phyloP scores from a whole-genome alignment of 2,329 filamentous ascomycete genomes.

The Aspergillus eucalypticola region DNA sequence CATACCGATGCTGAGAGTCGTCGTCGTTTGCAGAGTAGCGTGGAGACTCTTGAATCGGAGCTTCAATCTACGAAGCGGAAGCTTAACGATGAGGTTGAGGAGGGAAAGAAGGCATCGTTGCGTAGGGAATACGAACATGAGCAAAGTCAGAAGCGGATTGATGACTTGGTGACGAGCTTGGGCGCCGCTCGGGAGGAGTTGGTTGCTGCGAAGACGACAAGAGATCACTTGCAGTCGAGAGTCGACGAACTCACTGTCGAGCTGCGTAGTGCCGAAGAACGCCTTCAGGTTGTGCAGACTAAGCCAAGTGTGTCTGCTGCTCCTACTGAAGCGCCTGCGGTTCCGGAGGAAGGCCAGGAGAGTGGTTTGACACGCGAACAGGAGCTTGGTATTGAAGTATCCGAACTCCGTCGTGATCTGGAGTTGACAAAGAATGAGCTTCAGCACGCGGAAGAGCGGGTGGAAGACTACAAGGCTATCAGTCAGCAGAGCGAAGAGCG shows the following conservation, averaged over 20 bases:
- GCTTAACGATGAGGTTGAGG: slow-evolving; percentile 78
- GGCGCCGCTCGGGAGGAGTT: slow-evolving; percentile 83
- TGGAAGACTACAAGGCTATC: slow-evolving; percentile 85
- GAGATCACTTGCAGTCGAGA: slow-evolving; percentile 83
- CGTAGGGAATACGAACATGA: slow-evolving; percentile 88
- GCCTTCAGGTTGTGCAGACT: slow-evolving; percentile 77
- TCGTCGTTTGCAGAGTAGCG: slow-evolving; percentile 73
- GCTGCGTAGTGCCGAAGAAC: slow-evolving; percentile 84
- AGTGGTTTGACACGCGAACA: slow-evolving; percentile 67
- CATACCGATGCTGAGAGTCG: slow-evolving; percentile 78
- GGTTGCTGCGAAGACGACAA: slow-evolving; percentile 78
- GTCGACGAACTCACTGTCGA: slow-evolving; percentile 89
- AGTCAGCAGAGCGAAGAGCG: slow-evolving; percentile 87
- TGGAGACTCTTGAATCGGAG: slow-evolving; percentile 78
- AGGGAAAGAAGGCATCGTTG: slow-evolving; percentile 76
- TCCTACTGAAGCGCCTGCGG: slow-evolving; percentile 40
- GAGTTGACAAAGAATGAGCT: slow-evolving; percentile 79
- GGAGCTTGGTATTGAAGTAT: slow-evolving; percentile 78
- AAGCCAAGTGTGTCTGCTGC: slow-evolving; percentile 66
- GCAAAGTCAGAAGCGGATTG: slow-evolving; percentile 86
- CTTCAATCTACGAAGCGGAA: slow-evolving; percentile 77
- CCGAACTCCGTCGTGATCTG: slow-evolving; percentile 82
- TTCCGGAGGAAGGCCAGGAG: slow-evolving; percentile 53
- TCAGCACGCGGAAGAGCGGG: slow-evolving; percentile 75
- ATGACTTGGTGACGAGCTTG: slow-evolving; percentile 81